Evolutionary conservation across 495 filamentous ascomycete species (phyloP), one percentile per base, ranked within the genome.

Genomic region (Hypoxylon perforatum): DNA sequence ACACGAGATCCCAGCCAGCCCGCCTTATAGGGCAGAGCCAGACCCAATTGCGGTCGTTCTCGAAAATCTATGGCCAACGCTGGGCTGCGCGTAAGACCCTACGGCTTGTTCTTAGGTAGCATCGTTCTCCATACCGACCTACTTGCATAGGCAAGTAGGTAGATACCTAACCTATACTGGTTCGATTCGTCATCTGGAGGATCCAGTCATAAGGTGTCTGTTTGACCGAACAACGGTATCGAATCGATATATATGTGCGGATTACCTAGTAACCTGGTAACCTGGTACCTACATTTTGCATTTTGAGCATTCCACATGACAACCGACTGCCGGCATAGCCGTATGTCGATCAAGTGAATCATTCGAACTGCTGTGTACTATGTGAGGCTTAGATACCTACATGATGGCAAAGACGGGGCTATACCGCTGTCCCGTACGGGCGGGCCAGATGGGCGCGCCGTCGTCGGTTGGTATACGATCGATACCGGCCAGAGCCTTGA

Each of bases 21-120:
- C 50, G 54, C 28, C 58, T 25, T 52, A 55, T 59, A 67, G 57
- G 64, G 63, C 63, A 57, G 63, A 56, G 45, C 30, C 3, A 44
- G 17, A 18, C 17, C 17, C 41, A 44, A 17, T 33, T 10, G 30
- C 30, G 11, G 30, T 10, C 30, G 14, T 41, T 41, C 14, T 41
- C 15, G 38, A 33, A 10, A 33, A 4, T 8, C 30, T 33, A 33
- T 33, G 30, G 30, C 30, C 12, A 35, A 15, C 38, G 38, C 15
- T 41, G 15, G n/a, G 30, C 39, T 15, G 21, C 35, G 54, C 28
- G 59, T 62, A 63, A 63, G 58, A 52, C 41, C 14, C 12, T 1
- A 42, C 19, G 47, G 63, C 21, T 55, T n/a, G 30, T 33, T 15
- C 25, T n/a, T 36, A 54, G 33, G 50, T 7, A 14, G 14, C 14